Conservation (phyloP, 768 basidiomycete species). For the Lentinula sp. region DNA sequence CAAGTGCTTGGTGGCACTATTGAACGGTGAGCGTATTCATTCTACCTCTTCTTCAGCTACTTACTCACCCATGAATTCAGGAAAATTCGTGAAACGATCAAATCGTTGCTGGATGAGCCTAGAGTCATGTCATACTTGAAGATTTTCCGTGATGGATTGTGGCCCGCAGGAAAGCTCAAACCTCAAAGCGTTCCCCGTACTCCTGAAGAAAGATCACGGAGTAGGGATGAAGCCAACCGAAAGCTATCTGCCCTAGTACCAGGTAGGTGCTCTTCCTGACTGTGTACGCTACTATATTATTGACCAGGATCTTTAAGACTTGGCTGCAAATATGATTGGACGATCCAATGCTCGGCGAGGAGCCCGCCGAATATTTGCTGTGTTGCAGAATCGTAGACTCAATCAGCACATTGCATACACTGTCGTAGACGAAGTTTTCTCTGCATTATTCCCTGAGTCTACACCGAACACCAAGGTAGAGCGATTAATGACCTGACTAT, state of each 20-base stretch:
- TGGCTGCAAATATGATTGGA: slow-evolving; percentile 98
- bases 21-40: slow-evolving; percentile 62
- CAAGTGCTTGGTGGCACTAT: slow-evolving; percentile 95
- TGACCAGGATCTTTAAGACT: slow-evolving; percentile 41
- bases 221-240: slow-evolving; percentile 81
- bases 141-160: slow-evolving; percentile 68
- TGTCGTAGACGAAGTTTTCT: slow-evolving; percentile 81
- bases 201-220: slow-evolving; percentile 70
- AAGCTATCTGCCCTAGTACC: slow-evolving; percentile 90
- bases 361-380: slow-evolving; percentile 87
- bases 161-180: slow-evolving; percentile 80
- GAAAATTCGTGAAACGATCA: slow-evolving; percentile 80
- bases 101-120: slow-evolving; percentile 57
- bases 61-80: slow-evolving; percentile 31
- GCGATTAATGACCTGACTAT: no score
- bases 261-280: slow-evolving; percentile 38
- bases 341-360: slow-evolving; percentile 91
- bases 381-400: slow-evolving; percentile 88
- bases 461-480: background rate
- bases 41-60: background rate
- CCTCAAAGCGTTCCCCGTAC: slow-evolving; percentile 60
- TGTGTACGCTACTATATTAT: background rate
- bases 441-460: slow-evolving; percentile 55
- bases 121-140: slow-evolving; percentile 62
- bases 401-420: slow-evolving; percentile 91